Evolutionary conservation across 306 rosid species (phyloP).

Genomic region (Ammopiptanthus mongolicus): DNA sequence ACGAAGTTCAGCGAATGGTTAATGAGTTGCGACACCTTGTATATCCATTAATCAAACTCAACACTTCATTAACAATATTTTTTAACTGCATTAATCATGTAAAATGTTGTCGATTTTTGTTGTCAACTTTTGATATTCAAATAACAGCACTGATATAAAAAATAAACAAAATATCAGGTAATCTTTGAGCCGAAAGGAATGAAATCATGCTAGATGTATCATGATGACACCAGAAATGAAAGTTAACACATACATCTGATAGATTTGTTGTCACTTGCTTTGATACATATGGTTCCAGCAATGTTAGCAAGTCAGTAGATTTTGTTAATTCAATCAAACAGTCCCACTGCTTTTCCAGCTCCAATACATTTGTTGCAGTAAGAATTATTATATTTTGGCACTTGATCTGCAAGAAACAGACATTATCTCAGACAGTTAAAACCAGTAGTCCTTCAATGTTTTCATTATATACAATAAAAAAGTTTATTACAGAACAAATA

Average conservation of each 20-base stretch:
- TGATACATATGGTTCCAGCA: conserved; percentile 58
- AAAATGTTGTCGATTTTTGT: no score
- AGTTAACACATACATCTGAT: conserved; percentile 51
- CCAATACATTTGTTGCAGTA: conserved; percentile 57
- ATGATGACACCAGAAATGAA: neutral
- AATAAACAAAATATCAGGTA: neutral
- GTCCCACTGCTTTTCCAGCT: conserved; percentile 79
- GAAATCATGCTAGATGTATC: conserved; percentile 16
- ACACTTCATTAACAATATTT: no score
- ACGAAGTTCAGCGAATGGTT: no score
- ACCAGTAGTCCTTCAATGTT: neutral
- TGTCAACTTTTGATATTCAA: no score
- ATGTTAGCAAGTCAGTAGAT: conserved; percentile 42
- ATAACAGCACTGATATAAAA: no score
- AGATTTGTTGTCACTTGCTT: conserved; percentile 55
- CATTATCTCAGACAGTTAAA: neutral
- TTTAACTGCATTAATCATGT: no score
- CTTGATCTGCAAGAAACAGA: conserved; percentile 65
- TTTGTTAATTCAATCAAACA: conserved; percentile 75
- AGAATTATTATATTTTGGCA: conserved; percentile 74
- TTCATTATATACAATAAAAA: neutral
- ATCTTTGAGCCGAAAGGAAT: conserved; percentile 1
- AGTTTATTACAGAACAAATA: neutral
- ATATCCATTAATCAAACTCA: no score
- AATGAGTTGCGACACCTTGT: no score